phyloP scores from a whole-genome alignment of 192 early-diverging fungal genomes.

The Helicostylum pulchrum region DNA sequence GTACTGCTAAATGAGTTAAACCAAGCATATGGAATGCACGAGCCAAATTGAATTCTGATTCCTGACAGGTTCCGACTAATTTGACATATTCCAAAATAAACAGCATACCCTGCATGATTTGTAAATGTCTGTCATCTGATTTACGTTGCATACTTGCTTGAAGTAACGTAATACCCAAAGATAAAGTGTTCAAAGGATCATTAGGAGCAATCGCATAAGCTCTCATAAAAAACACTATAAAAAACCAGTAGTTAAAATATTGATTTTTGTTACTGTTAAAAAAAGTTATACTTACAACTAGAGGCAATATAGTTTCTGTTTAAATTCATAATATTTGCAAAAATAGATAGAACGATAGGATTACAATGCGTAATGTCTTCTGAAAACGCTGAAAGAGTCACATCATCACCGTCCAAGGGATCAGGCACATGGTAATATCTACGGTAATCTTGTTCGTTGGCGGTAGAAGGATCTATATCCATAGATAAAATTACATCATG shows the following conservation, averaged over 20 bases:
- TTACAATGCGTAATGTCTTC: not conserved
- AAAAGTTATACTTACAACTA: conserved; percentile 43
- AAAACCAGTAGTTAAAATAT: not conserved
- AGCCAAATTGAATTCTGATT: conserved; percentile 82
- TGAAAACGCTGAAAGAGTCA: too few species aligned
- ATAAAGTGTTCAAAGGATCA: conserved; percentile 66
- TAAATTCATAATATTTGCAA: conserved; percentile 59
- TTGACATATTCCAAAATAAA: conserved; percentile 64
- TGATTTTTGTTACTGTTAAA: not conserved
- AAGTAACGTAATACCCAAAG: conserved; percentile 57
- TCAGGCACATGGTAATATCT: conserved; percentile 10
- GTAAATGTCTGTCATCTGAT: conserved; percentile 65
- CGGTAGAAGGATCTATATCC: conserved; percentile 5
- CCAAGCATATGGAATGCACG: conserved; percentile 91
- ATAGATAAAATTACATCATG: conserved; percentile 10
- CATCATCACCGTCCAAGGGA: not conserved
- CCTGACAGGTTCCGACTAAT: conserved; percentile 43
- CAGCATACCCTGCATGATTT: conserved; percentile 64
- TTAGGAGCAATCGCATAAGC: conserved; percentile 56
- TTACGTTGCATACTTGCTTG: conserved; percentile 68
- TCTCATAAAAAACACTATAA: conserved; percentile 51
- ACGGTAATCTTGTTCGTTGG: conserved; percentile 6
- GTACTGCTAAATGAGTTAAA: conserved; percentile 73
- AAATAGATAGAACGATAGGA: conserved; percentile 48
- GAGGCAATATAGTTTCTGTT: conserved; percentile 55